phyloP scores from a whole-genome alignment of 140 eudicot species.

The Bidens hawaiensis region DNA sequence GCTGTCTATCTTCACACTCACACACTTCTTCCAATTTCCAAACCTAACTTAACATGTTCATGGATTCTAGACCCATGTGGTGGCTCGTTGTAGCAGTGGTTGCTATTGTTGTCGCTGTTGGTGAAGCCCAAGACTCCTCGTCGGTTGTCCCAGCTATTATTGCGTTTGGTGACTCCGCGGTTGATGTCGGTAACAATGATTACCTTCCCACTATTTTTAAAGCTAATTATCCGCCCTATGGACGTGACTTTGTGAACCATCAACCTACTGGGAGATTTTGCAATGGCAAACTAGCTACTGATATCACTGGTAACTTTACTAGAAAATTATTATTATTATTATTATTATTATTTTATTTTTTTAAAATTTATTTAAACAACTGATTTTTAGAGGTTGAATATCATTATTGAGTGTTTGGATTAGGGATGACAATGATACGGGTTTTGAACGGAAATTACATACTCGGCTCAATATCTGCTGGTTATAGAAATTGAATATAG shows the following conservation, averaged over 20 bases:
- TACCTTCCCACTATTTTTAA: constrained; percentile 66
- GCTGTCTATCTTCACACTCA: constrained; percentile 5
- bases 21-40: neutral
- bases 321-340: too few species aligned
- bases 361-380: neutral
- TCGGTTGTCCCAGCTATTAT: constrained; percentile 76
- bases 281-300: constrained; percentile 96
- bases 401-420: neutral
- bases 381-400: neutral
- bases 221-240: constrained; percentile 94
- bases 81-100: constrained; percentile 9
- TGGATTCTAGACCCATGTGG: constrained; percentile 8
- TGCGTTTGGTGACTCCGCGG: constrained; percentile 85
- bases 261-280: constrained; percentile 91
- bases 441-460: too few species aligned
- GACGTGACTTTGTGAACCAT: constrained; percentile 65
- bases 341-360: too few species aligned
- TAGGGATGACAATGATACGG: too few species aligned
- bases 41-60: neutral
- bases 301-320: constrained; percentile 68
- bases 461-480: too few species aligned
- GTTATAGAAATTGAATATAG: too few species aligned
- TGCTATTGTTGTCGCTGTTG: constrained; percentile 8
- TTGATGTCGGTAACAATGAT: constrained; percentile 90
- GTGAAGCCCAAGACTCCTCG: constrained; percentile 47